Percentiles rank a stretch among this genome's conserved stretches.
phyloP scores from a whole-genome alignment of 352 stramenopile species.

The Bremia lactucae region DNA sequence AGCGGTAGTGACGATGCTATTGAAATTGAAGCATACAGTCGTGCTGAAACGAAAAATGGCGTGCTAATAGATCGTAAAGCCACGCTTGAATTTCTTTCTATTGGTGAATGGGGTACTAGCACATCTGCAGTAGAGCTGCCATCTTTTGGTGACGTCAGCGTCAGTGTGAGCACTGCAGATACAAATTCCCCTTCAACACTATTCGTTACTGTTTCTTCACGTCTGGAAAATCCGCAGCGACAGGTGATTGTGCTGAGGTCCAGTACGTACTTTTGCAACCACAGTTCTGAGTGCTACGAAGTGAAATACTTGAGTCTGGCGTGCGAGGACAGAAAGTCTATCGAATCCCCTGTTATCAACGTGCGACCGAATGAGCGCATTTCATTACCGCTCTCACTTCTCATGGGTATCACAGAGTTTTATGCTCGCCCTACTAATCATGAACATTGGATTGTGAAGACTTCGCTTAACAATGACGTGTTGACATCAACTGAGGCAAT shows the following conservation, averaged over 20 bases:
- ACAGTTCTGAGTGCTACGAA: conserved; percentile 60
- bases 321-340: conserved; percentile 27
- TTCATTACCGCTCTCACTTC: conserved; percentile 44
- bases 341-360: conserved; percentile 51
- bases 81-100: conserved; percentile 36
- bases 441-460: conserved; percentile 70
- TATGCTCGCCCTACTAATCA: conserved; percentile 56
- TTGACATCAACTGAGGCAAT: conserved; percentile 46
- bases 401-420: conserved; percentile 80
- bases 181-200: conserved; percentile 31
- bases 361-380: conserved; percentile 55
- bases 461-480: conserved; percentile 66
- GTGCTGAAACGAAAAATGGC: conserved; percentile 32
- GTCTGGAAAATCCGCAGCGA: conserved; percentile 52
- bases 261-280: conserved; percentile 75
- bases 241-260: conserved; percentile 68
- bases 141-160: conserved; percentile 49
- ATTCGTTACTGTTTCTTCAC: conserved; percentile 57
- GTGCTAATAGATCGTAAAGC: conserved; percentile 27
- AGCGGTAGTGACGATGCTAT: conserved; percentile 36
- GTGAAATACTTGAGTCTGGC: conserved; percentile 64
- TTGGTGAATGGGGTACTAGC: conserved; percentile 50
- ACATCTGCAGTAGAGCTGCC: conserved; percentile 30
- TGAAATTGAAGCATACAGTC: conserved; percentile 36
- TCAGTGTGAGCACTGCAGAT: conserved; percentile 34